phyloP scores from a whole-genome alignment of 768 basidiomycete species.

The Pisolithus tinctorius region DNA sequence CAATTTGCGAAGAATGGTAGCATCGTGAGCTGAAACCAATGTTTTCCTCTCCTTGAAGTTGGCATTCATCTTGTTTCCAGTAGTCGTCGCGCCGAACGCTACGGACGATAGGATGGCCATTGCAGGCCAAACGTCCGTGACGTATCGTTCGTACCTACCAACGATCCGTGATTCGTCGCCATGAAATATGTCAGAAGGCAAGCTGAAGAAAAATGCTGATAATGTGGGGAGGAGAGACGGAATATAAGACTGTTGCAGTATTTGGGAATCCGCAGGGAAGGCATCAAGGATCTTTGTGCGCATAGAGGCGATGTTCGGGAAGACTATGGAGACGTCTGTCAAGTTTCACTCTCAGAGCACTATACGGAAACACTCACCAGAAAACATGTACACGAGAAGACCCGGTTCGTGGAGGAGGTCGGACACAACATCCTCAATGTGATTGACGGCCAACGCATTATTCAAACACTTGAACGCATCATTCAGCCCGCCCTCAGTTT shows the following conservation, averaged over 20 bases:
- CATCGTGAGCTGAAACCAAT: constrained; percentile 13
- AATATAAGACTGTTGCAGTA: constrained; percentile 12
- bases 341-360: not conserved
- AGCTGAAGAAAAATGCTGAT: constrained; percentile 13
- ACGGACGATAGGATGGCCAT: constrained; percentile 4
- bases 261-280: constrained; percentile 21
- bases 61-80: not conserved
- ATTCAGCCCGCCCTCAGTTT: not conserved
- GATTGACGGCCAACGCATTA: not conserved
- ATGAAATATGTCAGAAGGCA: not conserved
- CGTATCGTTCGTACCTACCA: constrained; percentile 6
- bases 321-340: not conserved
- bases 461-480: not conserved
- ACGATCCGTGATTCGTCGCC: constrained; percentile 1
- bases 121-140: constrained; percentile 11
- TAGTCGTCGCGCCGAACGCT: not conserved
- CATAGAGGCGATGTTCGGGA: not conserved
- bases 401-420: constrained; percentile 2
- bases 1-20: constrained; percentile 20
- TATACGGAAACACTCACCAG: constrained; percentile 2
- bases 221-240: constrained; percentile 13
- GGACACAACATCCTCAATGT: not conserved
- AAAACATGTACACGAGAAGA: constrained; percentile 8
- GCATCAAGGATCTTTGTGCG: constrained; percentile 22
- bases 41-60: constrained; percentile 1